A percentile compares a stretch with the other conserved stretches of the same genome.
Conservation (phyloP, 495 filamentous ascomycete genomes). For the Chlorociboria aeruginascens region DNA sequence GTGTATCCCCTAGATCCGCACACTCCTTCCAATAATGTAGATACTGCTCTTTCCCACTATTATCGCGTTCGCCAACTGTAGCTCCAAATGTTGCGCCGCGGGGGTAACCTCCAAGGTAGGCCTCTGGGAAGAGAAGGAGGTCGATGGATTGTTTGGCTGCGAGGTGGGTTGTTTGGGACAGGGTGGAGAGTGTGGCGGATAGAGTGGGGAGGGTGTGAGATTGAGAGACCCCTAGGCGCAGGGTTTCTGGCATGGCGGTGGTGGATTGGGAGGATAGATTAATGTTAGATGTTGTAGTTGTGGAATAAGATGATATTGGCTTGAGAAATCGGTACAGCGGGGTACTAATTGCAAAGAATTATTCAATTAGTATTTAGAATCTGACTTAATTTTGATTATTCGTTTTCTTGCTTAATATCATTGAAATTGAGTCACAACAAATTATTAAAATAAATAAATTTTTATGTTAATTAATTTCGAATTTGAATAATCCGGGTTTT, state of each 20-base stretch:
- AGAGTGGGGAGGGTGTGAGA: slow-evolving; percentile 57
- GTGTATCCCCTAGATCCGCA: slow-evolving; percentile 80
- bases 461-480: too few species aligned
- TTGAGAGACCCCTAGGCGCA: slow-evolving; percentile 71
- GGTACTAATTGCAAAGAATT: too few species aligned
- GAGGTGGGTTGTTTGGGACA: slow-evolving; percentile 39
- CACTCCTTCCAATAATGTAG: slow-evolving; percentile 66
- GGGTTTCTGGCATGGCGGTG: slow-evolving; percentile 2
- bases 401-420: too few species aligned
- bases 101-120: slow-evolving; percentile 88
- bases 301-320: too few species aligned
- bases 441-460: too few species aligned
- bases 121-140: slow-evolving; percentile 84
- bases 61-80: slow-evolving; percentile 53
- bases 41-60: slow-evolving; percentile 71
- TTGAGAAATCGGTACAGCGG: too few species aligned
- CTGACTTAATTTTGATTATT: too few species aligned
- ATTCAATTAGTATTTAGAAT: too few species aligned
- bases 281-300: not conserved
- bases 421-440: too few species aligned
- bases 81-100: slow-evolving; percentile 71
- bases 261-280: not conserved
- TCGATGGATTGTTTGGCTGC: slow-evolving; percentile 48
- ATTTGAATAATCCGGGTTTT: too few species aligned
- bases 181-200: slow-evolving; percentile 49